Percentiles rank a stretch among this genome's conserved stretches.
Conservation (phyloP, 345 rosid genomes). For the Salix viminalis region DNA sequence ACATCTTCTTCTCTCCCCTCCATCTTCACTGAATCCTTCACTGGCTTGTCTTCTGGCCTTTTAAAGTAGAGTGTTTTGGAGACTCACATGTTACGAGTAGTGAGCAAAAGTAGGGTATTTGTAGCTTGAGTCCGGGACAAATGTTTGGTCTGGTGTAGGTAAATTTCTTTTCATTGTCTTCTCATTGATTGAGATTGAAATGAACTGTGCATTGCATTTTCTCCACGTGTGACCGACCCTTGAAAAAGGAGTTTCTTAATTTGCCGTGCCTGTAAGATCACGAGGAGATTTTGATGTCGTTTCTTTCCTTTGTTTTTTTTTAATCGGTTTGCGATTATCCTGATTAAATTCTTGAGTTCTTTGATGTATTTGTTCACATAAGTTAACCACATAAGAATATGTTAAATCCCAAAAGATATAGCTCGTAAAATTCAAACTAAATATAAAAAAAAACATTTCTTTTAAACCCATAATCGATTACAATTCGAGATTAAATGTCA, state of each 20-base stretch:
- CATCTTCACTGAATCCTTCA: not conserved
- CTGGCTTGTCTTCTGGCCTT: not conserved
- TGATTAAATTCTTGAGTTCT: no score
- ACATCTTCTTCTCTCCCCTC: conserved; percentile 19
- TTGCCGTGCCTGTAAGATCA: conserved; percentile 11
- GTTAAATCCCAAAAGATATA: no score
- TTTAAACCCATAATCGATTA: no score
- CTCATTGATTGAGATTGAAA: not conserved
- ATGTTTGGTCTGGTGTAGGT: conserved; percentile 1
- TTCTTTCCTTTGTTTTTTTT: not conserved
- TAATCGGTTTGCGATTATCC: no score
- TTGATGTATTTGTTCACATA: no score
- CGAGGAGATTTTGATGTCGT: conserved; percentile 15
- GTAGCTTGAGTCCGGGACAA: conserved; percentile 13
- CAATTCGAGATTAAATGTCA: no score
- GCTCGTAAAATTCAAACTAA: no score
- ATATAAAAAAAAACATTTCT: no score
- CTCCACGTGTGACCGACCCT: conserved; percentile 30
- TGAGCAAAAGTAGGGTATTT: conserved; percentile 12
- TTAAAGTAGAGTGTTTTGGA: not conserved
- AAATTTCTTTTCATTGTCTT: not conserved
- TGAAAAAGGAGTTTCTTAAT: not conserved
- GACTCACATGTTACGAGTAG: not conserved
- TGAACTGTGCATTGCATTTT: not conserved
- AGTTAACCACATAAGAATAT: no score